A percentile compares a stretch with the other conserved stretches of the same genome.
Evolutionary conservation across 192 early-diverging fungal genomes (phyloP).

Genomic region (Coemansia sp.): DNA sequence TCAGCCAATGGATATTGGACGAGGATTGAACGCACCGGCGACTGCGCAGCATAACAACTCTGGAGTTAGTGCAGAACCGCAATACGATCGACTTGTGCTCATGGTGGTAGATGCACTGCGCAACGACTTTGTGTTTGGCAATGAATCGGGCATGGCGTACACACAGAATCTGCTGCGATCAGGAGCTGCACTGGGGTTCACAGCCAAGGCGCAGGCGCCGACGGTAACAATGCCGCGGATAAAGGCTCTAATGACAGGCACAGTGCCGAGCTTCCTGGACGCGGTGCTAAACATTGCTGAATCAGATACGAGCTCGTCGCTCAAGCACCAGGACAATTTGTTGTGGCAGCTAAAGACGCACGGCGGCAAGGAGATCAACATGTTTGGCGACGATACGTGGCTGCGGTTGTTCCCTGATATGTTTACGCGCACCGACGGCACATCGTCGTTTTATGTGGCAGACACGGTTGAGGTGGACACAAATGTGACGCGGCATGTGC

Average conservation of each 20-base stretch:
- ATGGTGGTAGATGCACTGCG: slow-evolving; percentile 79
- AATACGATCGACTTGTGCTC: slow-evolving; percentile 61
- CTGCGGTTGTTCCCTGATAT: slow-evolving; percentile 78
- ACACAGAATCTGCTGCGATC: slow-evolving; percentile 57
- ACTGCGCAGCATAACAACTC: background rate
- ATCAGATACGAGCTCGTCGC: slow-evolving; percentile 61
- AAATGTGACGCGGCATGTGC: slow-evolving; percentile 71
- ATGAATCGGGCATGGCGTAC: slow-evolving; percentile 65
- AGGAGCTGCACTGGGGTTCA: slow-evolving; percentile 47
- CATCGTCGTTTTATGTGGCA: slow-evolving; percentile 55
- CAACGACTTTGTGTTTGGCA: slow-evolving; percentile 71
- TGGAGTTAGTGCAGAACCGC: background rate
- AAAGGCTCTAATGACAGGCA: slow-evolving; percentile 75
- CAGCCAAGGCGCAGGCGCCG: slow-evolving; percentile 58
- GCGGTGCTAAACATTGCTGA: slow-evolving; percentile 83
- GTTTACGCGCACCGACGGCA: slow-evolving; percentile 66
- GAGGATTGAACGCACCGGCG: background rate
- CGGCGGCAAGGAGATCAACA: slow-evolving; percentile 61
- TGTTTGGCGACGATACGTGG: slow-evolving; percentile 99
- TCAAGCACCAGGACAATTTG: slow-evolving; percentile 70
- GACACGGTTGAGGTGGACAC: slow-evolving; percentile 75
- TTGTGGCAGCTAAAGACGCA: slow-evolving; percentile 62
- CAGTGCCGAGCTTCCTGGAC: slow-evolving; percentile 78
- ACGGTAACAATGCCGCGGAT: slow-evolving; percentile 82
- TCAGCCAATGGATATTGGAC: slow-evolving; percentile 29